Conservation (phyloP, 352 stramenopile species). For the Thalassiosira mediterranea region DNA sequence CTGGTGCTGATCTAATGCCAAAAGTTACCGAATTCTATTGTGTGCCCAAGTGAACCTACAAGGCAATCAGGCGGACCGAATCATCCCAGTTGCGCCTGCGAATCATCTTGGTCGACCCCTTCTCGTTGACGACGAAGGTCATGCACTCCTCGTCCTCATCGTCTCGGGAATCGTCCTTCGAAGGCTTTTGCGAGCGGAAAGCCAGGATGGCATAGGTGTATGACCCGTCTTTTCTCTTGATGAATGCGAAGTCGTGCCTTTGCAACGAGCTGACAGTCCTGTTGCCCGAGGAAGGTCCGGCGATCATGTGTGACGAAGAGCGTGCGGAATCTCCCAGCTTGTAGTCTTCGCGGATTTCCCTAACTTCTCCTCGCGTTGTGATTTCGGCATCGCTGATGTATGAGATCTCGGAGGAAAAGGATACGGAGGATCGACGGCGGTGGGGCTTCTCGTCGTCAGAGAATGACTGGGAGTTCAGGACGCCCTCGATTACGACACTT, state of each 20-base stretch:
- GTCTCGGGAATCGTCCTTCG: neutral
- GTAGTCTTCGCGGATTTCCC: no score
- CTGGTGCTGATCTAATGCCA: no score
- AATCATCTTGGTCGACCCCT: constrained; percentile 13
- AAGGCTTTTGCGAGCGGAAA: constrained; percentile 2
- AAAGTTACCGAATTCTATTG: no score
- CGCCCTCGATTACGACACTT: no score
- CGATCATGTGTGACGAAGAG: constrained; percentile 10
- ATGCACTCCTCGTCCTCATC: constrained; percentile 19
- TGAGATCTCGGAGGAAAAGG: no score
- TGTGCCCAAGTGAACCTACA: no score
- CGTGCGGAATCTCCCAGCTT: constrained; percentile 6
- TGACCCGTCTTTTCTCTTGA: constrained; percentile 11
- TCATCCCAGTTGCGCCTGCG: constrained; percentile 9
- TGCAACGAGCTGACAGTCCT: neutral
- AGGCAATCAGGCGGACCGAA: neutral
- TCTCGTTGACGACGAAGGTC: constrained; percentile 14
- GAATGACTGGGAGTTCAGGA: no score
- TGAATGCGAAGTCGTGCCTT: constrained; percentile 20
- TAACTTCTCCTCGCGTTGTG: no score
- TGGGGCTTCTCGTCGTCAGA: no score
- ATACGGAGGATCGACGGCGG: no score
- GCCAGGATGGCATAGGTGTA: constrained; percentile 27
- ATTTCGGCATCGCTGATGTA: no score
- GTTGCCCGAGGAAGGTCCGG: neutral